These are phyloP conservation scores for Leishmania turanica DNA, from an alignment of 208 protist species.

Conservation along the genomic window DNA sequence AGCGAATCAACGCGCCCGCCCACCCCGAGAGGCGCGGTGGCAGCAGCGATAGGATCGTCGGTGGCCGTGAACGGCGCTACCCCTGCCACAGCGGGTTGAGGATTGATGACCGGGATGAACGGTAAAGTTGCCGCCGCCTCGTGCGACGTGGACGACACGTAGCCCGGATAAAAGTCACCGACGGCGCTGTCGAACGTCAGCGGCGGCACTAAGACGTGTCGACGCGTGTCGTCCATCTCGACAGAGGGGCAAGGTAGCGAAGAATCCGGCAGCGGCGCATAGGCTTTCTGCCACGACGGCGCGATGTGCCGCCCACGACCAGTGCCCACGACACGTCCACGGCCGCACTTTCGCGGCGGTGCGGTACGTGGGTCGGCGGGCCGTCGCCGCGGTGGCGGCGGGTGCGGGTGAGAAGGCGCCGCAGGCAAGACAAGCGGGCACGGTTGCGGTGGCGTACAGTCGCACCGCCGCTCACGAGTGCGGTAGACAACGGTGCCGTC, in stretches of 20 bases:
- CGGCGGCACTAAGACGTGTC: not conserved
- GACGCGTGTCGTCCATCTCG: not conserved
- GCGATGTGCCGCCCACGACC: not conserved
- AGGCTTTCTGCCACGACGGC: not conserved
- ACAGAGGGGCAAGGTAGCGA: not conserved
- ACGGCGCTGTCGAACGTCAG: slow-evolving; percentile 2
- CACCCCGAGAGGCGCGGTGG: not conserved
- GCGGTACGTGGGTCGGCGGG: not conserved
- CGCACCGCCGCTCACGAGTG: slow-evolving; percentile 34
- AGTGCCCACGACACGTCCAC: not conserved
- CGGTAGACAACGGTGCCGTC: slow-evolving; percentile 55
- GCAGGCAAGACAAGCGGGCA: not conserved
- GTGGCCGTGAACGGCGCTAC: not conserved
- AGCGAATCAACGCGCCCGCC: not conserved
- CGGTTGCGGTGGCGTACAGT: slow-evolving; percentile 34
- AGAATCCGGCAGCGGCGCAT: not conserved
- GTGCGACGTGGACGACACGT: not conserved
- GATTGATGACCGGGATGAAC: not conserved
- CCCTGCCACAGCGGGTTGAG: not conserved
- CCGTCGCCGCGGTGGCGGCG: not conserved
- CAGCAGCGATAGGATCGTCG: not conserved
- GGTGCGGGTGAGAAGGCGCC: not conserved
- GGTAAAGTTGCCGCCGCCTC: not conserved
- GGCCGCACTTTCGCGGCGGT: not conserved
- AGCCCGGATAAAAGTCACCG: slow-evolving; percentile 10